Conservation (phyloP, 2,329 filamentous ascomycete genomes). For the Penicillium crustosum region DNA sequence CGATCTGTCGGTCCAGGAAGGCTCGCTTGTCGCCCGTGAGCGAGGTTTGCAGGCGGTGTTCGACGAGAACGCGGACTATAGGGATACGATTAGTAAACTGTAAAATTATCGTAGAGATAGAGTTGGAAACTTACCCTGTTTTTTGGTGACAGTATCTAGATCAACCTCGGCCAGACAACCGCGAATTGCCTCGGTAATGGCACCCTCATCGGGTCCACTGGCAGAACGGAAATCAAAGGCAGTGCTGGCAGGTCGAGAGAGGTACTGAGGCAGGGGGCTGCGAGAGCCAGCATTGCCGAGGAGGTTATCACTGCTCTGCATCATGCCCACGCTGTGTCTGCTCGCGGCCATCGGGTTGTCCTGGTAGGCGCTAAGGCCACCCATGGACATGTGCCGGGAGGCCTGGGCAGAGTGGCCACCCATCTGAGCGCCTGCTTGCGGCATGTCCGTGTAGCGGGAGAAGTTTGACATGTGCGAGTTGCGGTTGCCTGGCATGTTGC, state of each 20-base stretch:
- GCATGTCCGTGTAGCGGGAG: constrained; percentile 64
- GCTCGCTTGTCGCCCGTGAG: constrained; percentile 79
- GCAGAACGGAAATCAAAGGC: constrained; percentile 59
- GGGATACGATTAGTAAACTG: constrained; percentile 5
- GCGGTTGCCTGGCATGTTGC: constrained; percentile 51
- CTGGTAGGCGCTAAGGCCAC: constrained; percentile 52
- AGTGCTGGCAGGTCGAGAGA: constrained; percentile 54
- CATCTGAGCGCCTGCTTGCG: constrained; percentile 34
- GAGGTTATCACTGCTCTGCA: constrained; percentile 48
- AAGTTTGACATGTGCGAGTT: constrained; percentile 71
- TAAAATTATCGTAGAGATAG: not conserved
- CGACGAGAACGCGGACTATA: constrained; percentile 75
- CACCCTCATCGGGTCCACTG: constrained; percentile 70
- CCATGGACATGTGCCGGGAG: constrained; percentile 61
- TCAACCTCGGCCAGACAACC: constrained; percentile 83
- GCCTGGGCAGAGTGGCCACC: constrained; percentile 28
- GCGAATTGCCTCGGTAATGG: constrained; percentile 82
- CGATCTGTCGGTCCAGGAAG: constrained; percentile 91
- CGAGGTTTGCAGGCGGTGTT: constrained; percentile 89
- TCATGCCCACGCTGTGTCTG: constrained; percentile 44
- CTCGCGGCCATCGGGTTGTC: constrained; percentile 38
- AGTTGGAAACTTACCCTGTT: constrained; percentile 62
- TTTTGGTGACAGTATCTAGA: constrained; percentile 96
- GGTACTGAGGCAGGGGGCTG: constrained; percentile 51
- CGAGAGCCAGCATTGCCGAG: constrained; percentile 42